Conservation (phyloP, 2,329 filamentous ascomycete species). For the Reticulascus tulasneorum region DNA sequence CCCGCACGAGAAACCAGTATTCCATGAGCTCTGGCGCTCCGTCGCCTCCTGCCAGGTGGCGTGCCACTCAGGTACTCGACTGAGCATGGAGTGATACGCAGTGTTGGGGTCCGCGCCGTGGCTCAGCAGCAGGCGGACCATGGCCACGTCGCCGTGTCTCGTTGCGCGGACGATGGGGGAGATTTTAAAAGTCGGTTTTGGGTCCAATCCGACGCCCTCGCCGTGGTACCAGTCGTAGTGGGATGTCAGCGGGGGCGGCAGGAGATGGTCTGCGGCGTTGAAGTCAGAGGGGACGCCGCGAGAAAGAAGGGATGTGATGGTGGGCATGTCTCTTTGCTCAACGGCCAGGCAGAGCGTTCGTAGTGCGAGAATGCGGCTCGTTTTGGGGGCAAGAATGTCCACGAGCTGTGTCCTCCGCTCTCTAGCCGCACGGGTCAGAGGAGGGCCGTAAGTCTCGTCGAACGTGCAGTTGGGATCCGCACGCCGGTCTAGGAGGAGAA, state of each 20-base stretch:
- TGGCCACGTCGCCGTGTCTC: conserved; percentile 1
- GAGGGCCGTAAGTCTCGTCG: conserved; percentile 1
- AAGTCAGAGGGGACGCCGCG: conserved; percentile 1
- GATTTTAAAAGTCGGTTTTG: not conserved
- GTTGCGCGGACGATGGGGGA: not conserved
- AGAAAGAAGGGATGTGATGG: conserved; percentile 1
- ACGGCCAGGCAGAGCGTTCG: conserved; percentile 2
- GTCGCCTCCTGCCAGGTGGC: not conserved
- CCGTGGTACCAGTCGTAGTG: not conserved
- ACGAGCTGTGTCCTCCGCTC: conserved; percentile 1
- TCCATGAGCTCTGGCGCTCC: not conserved
- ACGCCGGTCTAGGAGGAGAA: not conserved
- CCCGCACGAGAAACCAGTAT: not conserved
- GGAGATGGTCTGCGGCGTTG: not conserved
- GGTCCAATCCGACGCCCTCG: not conserved
- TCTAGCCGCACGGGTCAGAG: conserved; percentile 1
- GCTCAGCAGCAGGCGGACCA: conserved; percentile 1
- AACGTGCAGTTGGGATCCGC: not conserved
- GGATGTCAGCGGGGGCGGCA: not conserved
- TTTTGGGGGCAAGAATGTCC: conserved; percentile 2
- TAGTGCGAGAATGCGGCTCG: not conserved
- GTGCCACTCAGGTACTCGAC: not conserved
- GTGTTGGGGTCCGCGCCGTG: conserved; percentile 1
- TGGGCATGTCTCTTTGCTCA: conserved; percentile 2
- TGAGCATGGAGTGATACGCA: conserved; percentile 1